Conservation (phyloP, 495 filamentous ascomycete species). For the Pyrenula massariospora region DNA sequence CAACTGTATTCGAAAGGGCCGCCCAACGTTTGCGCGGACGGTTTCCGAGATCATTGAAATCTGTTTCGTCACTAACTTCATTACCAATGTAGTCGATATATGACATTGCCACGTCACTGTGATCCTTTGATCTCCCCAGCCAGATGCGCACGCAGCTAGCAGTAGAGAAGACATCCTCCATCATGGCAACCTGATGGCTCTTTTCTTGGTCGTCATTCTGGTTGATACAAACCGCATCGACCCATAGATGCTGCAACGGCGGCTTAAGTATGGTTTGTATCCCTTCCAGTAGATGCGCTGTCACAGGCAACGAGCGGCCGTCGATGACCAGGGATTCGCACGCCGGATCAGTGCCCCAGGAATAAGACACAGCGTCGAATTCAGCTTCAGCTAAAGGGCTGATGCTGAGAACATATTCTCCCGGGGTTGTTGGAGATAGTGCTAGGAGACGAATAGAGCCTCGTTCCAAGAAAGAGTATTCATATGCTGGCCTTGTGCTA, state of each 20-base stretch:
- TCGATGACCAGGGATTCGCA: background rate
- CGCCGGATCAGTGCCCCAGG: background rate
- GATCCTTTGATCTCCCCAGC: background rate
- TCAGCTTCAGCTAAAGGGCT: background rate
- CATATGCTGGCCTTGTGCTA: background rate
- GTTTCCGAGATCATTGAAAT: background rate
- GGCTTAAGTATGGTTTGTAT: background rate
- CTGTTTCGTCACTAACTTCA: background rate
- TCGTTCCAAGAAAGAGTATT: background rate
- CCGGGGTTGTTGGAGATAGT: background rate
- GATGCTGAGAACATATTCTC: background rate
- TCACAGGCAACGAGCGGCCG: background rate
- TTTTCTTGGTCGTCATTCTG: constrained; percentile 3
- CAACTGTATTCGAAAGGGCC: background rate
- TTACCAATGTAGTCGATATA: background rate
- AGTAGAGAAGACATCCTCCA: constrained; percentile 2
- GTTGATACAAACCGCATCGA: constrained; percentile 5
- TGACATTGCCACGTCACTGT: background rate
- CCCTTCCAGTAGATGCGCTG: background rate
- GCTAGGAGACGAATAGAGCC: background rate
- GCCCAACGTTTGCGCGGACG: background rate
- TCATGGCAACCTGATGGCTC: constrained; percentile 1
- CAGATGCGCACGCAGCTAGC: background rate
- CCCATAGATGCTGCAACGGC: constrained; percentile 1
- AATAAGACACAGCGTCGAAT: background rate